Evolutionary conservation across 441 rosid genomes (phyloP).

Genomic region (Populus hybrid): DNA sequence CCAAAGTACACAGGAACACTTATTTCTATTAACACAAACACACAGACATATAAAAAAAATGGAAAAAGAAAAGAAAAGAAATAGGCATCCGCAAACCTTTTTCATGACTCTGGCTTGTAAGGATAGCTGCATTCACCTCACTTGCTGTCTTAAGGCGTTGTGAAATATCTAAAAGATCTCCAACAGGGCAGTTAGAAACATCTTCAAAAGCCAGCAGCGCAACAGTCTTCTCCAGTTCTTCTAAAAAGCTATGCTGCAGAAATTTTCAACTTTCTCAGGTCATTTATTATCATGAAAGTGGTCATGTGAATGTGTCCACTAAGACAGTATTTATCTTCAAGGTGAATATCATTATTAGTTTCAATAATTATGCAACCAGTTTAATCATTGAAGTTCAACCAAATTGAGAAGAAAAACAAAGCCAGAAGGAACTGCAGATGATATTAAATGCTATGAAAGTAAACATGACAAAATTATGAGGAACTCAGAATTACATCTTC

Average conservation of each 20-base stretch:
- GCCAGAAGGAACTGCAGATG: not conserved
- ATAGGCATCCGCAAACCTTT: constrained; percentile 51
- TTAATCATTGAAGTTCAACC: not conserved
- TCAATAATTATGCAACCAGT: not conserved
- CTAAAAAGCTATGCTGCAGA: constrained; percentile 78
- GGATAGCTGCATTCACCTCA: constrained; percentile 96
- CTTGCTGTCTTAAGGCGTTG: constrained; percentile 92
- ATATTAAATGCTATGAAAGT: constrained; percentile 15
- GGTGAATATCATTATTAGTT: not conserved
- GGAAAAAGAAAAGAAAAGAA: not conserved
- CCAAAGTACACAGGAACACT: not conserved
- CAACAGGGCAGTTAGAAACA: constrained; percentile 74
- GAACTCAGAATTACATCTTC: constrained; percentile 57
- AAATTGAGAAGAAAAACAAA: not conserved
- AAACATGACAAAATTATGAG: constrained; percentile 16
- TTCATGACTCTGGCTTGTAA: constrained; percentile 94
- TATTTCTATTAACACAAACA: not conserved
- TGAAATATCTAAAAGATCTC: constrained; percentile 79
- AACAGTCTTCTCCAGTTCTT: constrained; percentile 93
- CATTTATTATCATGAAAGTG: not conserved
- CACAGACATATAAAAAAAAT: not conserved
- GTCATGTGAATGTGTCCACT: not conserved
- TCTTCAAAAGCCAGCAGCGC: constrained; percentile 92
- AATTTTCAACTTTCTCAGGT: constrained; percentile 11
- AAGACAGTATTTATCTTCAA: not conserved